Evolutionary conservation across 177 flowering plant genomes (phyloP).

Genomic region (Vitis hybrid): DNA sequence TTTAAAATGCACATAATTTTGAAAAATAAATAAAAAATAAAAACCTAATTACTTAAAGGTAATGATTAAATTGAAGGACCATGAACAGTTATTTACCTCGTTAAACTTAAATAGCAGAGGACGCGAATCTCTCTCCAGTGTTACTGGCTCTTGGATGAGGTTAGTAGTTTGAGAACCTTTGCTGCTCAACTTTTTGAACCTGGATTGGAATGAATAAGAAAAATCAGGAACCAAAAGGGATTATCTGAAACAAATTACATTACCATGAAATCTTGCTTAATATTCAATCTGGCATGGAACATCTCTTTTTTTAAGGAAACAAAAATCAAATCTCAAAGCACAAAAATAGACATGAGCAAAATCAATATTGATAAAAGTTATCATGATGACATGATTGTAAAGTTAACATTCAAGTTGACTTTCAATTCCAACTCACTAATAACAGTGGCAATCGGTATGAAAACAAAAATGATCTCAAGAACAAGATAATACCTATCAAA

Average conservation of each 20-base stretch:
- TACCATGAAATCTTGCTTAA: background rate
- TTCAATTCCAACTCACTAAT: background rate
- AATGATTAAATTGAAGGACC: too few relatives aligned
- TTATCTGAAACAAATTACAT: background rate
- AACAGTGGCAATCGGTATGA: background rate
- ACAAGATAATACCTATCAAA: slow-evolving; percentile 66
- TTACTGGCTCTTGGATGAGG: slow-evolving; percentile 32
- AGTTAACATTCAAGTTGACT: background rate
- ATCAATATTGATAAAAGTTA: background rate
- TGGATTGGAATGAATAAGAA: slow-evolving; percentile 26
- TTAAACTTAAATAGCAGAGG: too few relatives aligned
- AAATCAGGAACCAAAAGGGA: slow-evolving; percentile 10
- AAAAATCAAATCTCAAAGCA: background rate
- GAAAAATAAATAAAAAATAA: too few relatives aligned
- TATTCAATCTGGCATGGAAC: background rate
- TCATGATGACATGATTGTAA: background rate
- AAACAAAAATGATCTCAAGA: background rate
- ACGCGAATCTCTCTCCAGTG: slow-evolving; percentile 46
- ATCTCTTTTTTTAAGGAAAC: background rate
- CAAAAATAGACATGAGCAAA: background rate
- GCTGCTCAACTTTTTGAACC: slow-evolving; percentile 60
- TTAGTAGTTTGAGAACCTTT: slow-evolving; percentile 39
- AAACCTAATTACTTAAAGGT: too few relatives aligned
- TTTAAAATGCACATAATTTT: too few relatives aligned
- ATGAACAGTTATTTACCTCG: too few relatives aligned